Percentiles rank a stretch among this genome's conserved stretches.
These are phyloP conservation scores for Vitis cinerea DNA, from an alignment of 164 flowering plant genomes.

Conservation along the genomic window DNA sequence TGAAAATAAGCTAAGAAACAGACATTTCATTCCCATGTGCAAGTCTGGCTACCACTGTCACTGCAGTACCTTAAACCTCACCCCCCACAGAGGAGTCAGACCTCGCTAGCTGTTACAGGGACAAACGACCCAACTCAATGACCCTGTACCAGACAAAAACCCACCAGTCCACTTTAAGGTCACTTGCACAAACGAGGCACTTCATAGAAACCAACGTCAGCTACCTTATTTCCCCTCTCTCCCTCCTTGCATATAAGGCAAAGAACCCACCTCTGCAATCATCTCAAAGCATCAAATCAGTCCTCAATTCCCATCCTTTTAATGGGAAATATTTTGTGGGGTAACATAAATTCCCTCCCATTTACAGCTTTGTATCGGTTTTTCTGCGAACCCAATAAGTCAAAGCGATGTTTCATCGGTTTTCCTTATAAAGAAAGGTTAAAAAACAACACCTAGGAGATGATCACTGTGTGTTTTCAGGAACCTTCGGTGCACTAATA, in stretches of 20 bases:
- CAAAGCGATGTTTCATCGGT: constrained; percentile 22
- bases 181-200: constrained; percentile 16
- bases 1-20: constrained; percentile 18
- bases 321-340: background rate
- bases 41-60: background rate
- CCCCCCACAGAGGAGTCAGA: background rate
- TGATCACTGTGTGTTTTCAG: constrained; percentile 24
- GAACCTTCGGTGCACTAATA: constrained; percentile 3
- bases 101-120: background rate
- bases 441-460: constrained; percentile 11
- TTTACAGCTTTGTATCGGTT: constrained; percentile 11
- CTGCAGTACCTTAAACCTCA: background rate
- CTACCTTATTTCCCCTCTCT: background rate
- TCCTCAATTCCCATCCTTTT: constrained; percentile 1
- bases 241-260: constrained; percentile 4
- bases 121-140: background rate
- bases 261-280: constrained; percentile 6
- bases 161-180: constrained; percentile 9
- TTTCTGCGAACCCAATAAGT: constrained; percentile 4
- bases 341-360: constrained; percentile 11
- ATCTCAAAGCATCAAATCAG: background rate
- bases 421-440: constrained; percentile 14
- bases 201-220: constrained; percentile 17
- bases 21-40: constrained; percentile 22
- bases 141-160: background rate